phyloP scores from a whole-genome alignment of 169 alveolate species.

The Eimeria acervulina region DNA sequence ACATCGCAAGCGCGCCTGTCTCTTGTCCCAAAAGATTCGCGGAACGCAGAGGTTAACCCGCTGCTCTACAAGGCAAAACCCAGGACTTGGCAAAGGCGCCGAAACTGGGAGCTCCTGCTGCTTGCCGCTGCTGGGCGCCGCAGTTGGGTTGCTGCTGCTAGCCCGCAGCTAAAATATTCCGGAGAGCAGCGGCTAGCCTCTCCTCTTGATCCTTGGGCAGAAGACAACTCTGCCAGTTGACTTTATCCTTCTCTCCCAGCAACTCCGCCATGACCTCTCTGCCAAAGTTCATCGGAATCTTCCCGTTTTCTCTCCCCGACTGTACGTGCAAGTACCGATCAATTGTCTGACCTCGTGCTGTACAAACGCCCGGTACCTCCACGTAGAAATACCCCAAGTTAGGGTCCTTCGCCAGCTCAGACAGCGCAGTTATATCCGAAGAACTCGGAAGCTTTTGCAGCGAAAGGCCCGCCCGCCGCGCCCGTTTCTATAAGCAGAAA shows the following conservation, averaged over 20 bases:
- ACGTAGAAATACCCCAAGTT: slow-evolving; percentile 70
- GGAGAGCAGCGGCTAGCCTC: slow-evolving; percentile 44
- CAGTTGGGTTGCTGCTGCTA: not conserved
- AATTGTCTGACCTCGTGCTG: slow-evolving; percentile 79
- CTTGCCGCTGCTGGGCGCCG: not conserved
- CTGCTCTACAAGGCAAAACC: not conserved
- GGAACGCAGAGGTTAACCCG: not conserved
- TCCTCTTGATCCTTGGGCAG: slow-evolving; percentile 60
- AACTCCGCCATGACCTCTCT: slow-evolving; percentile 75
- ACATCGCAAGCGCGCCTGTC: not conserved
- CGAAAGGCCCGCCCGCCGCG: slow-evolving; percentile 55
- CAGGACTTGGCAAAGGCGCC: not conserved
- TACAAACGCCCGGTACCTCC: slow-evolving; percentile 80
- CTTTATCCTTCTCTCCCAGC: slow-evolving; percentile 56
- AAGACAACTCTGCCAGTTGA: slow-evolving; percentile 79
- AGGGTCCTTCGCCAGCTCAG: slow-evolving; percentile 60
- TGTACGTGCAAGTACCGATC: slow-evolving; percentile 75
- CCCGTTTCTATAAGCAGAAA: slow-evolving; percentile 68
- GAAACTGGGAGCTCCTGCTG: not conserved
- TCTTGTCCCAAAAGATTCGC: not conserved
- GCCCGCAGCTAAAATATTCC: not conserved
- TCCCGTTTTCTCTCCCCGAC: slow-evolving; percentile 29
- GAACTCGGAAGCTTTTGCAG: slow-evolving; percentile 23
- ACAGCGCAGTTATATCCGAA: slow-evolving; percentile 39
- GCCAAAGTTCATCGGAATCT: slow-evolving; percentile 78